Base-by-base conservation (phyloP, 208 protist species). In the Crithidia thermophila region DNA sequence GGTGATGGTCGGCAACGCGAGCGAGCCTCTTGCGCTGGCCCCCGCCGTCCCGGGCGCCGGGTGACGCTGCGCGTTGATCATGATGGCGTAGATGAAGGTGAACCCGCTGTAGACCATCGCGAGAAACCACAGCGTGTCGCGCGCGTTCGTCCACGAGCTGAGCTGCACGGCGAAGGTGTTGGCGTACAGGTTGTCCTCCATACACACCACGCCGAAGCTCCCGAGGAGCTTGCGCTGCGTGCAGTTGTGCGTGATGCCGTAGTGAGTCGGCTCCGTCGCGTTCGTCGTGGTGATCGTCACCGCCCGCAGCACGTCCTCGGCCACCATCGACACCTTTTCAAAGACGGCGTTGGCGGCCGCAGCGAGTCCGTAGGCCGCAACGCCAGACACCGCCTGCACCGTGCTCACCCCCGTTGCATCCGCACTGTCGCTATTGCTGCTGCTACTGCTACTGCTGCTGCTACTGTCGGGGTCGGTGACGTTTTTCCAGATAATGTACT, bases 41-140 rank as follows among this genome's bases (percentile, higher is more conserved):
- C 6, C n/a, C 43, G 37, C 28, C 8, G 39, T 21, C 1, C 34
- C 33, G 0, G 56, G 39, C 16, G 28, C 5, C 14, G 64, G 74
- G 46, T 76, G 50, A 8, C 82, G 83, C 34, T 88, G 81, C n/a
- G 47, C 53, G 50, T 82, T 53, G 25, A 91, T 64, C 30, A 91
- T 58, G 2, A 71, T 43, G 23, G 85, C 90, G 62, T 85, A 93
- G 1, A 92, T 2, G 33, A 93, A 25, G 4, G 84, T 72, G 18
- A 89, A 51, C 8, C 63, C 40, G 49, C 81, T 85, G 71, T 88
- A 91, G 14, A 91, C 42, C 62, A 91, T 67, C 18, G 85, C 82
- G n/a, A 95, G 36, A 30, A 87, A 88, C 72, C 87, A 95, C 45
- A 95, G 51, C 39, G 79, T 81, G 50, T 80, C 72, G 8, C 85